Evolutionary conservation across 192 early-diverging fungal genomes (phyloP).

Genomic region (Coemansia guatemalensis): DNA sequence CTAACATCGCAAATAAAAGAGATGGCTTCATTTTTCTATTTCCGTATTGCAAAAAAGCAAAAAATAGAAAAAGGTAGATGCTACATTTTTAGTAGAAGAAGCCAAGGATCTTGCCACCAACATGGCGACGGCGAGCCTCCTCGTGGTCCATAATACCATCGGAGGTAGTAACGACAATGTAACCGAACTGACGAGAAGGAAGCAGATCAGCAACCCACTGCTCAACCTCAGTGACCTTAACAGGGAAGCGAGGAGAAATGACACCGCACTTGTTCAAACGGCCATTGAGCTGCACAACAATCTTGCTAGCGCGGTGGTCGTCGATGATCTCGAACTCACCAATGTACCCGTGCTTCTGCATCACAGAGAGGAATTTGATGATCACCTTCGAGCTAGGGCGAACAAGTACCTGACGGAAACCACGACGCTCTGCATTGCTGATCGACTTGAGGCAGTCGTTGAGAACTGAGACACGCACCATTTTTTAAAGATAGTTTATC

Average conservation of each 20-base stretch:
- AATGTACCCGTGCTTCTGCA: conserved; percentile 99
- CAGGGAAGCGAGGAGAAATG: conserved; percentile 98
- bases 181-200: conserved; percentile 98
- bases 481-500: conserved; percentile 50
- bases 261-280: conserved; percentile 99
- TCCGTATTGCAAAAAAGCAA: not conserved
- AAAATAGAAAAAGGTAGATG: not conserved
- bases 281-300: conserved; percentile 97
- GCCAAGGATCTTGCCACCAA: conserved; percentile 97
- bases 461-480: conserved; percentile 97
- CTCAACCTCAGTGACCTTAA: conserved; percentile 92
- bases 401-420: conserved; percentile 97
- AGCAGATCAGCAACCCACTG: conserved; percentile 97
- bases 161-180: conserved; percentile 88
- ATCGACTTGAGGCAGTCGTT: conserved; percentile 99
- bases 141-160: conserved; percentile 99
- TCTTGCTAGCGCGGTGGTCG: conserved; percentile 97
- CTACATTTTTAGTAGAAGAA: conserved; percentile 77
- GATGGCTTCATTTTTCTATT: not conserved
- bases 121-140: conserved; percentile 95
- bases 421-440: conserved; percentile 98
- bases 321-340: conserved; percentile 99
- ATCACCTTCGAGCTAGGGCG: conserved; percentile 98
- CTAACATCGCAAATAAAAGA: too few species aligned
- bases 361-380: conserved; percentile 97